These are phyloP conservation scores for Daedaleopsis sinensis DNA, from an alignment of 768 basidiomycete species.

Conservation along the genomic window DNA sequence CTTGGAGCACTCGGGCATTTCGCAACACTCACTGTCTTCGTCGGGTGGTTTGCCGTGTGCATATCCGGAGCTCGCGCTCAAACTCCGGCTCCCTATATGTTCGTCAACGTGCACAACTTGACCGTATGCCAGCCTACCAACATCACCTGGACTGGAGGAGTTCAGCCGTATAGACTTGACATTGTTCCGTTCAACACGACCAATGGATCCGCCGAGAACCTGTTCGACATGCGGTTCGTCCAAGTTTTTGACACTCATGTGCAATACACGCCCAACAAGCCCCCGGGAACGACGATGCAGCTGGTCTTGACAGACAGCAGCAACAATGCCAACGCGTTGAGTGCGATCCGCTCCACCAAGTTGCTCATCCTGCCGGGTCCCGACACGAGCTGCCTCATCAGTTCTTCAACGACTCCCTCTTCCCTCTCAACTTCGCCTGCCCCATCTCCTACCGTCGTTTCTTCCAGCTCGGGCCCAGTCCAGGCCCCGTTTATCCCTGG, in stretches of 20 bases:
- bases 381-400: background rate
- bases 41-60: background rate
- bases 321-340: background rate
- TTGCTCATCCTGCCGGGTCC: background rate
- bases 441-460: background rate
- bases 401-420: background rate
- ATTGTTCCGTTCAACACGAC: background rate
- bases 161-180: background rate
- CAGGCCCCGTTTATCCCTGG: background rate
- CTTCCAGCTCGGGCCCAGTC: background rate
- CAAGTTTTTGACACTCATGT: background rate
- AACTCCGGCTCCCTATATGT: background rate
- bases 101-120: background rate
- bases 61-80: background rate
- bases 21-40: background rate
- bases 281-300: background rate
- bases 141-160: background rate
- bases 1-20: background rate
- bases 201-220: background rate
- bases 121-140: background rate
- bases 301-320: background rate
- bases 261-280: background rate
- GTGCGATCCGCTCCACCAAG: background rate
- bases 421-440: background rate
- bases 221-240: background rate